Percentiles rank a stretch among this genome's conserved stretches.
These are phyloP conservation scores for Penicillium subrubescens DNA, from an alignment of 495 filamentous ascomycete species.

Conservation along the genomic window DNA sequence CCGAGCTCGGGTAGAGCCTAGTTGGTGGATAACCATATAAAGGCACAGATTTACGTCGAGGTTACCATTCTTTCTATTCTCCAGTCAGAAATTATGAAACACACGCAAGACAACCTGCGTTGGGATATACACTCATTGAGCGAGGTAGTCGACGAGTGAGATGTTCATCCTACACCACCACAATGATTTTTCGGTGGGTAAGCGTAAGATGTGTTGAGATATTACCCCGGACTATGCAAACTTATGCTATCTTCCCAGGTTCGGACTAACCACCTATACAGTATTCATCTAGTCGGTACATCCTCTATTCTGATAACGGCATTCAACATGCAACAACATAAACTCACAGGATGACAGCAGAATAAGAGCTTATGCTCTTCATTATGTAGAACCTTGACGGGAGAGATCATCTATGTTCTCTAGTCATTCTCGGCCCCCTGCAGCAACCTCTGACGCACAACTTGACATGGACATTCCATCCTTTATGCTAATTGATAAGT, in stretches of 20 bases:
- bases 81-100: background rate
- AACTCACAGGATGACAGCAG: too few species aligned
- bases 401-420: background rate
- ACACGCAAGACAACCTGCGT: background rate
- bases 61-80: background rate
- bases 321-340: background rate
- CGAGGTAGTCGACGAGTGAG: background rate
- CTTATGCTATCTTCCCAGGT: background rate
- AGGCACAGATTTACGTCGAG: background rate
- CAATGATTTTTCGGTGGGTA: background rate
- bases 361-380: background rate
- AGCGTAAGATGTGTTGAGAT: background rate
- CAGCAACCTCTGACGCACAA: slow-evolving; percentile 6
- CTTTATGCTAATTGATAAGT: slow-evolving; percentile 8
- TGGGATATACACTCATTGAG: background rate
- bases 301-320: background rate
- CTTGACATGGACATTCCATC: slow-evolving; percentile 2
- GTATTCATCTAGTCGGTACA: background rate
- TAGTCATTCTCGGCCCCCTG: slow-evolving; percentile 4
- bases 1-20: background rate
- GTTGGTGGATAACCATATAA: background rate
- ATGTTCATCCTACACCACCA: background rate
- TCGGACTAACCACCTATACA: background rate
- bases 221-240: too few species aligned
- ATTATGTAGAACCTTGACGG: background rate